Evolutionary conservation across 108 stramenopile genomes (phyloP).

Genomic region (Nitzschia palea): DNA sequence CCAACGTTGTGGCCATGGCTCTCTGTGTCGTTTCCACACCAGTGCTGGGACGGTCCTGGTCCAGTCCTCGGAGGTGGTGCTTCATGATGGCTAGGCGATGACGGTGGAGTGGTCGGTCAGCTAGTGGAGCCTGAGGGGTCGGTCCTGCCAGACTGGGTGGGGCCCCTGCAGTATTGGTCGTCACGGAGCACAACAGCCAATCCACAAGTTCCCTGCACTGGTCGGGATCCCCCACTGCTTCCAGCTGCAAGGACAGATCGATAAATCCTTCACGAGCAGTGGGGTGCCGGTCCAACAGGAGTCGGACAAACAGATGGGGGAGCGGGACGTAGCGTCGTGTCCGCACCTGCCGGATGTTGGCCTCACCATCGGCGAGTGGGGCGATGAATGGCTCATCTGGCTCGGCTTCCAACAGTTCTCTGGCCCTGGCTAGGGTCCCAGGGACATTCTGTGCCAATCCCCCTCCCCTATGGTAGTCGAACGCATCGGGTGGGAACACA

Average conservation of each 20-base stretch:
- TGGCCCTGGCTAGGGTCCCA: background rate
- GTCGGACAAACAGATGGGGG: background rate
- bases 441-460: background rate
- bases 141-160: background rate
- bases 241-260: background rate
- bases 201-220: background rate
- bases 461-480: background rate
- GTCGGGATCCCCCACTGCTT: background rate
- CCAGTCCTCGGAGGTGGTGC: background rate
- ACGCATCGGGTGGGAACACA: background rate
- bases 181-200: background rate
- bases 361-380: slow-evolving; percentile 1
- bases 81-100: background rate
- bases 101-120: background rate
- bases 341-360: background rate
- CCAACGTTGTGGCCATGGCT: background rate
- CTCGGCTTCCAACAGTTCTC: background rate
- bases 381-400: background rate
- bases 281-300: background rate
- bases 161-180: background rate
- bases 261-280: background rate
- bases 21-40: too few species aligned
- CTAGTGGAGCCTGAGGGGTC: background rate
- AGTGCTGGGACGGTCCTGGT: background rate
- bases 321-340: background rate